Conservation (phyloP, 441 rosid genomes). For the Macaranga tanarius region DNA sequence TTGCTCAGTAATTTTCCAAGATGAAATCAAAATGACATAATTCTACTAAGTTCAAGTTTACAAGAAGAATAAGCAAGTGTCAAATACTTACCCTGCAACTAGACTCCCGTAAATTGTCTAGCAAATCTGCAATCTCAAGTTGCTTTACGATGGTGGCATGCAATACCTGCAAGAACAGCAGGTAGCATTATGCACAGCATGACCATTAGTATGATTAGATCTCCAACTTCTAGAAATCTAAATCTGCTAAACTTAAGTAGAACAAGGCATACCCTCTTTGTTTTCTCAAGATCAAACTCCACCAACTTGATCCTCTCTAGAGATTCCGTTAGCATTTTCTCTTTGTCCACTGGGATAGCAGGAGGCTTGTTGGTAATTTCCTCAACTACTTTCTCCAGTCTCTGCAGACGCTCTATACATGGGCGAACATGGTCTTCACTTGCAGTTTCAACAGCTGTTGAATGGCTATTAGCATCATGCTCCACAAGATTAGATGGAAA, state of each 20-base stretch:
- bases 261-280: conserved; percentile 61
- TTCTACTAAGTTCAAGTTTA: background rate
- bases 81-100: conserved; percentile 58
- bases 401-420: conserved; percentile 73
- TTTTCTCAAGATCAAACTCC: conserved; percentile 87
- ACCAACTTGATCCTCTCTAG: conserved; percentile 84
- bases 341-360: conserved; percentile 77
- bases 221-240: conserved; percentile 9
- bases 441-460: conserved; percentile 35
- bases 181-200: background rate
- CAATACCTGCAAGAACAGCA: conserved; percentile 51
- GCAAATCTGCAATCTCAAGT: conserved; percentile 62
- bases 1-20: background rate
- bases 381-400: conserved; percentile 59
- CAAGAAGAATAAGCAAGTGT: background rate
- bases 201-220: conserved; percentile 4
- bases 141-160: conserved; percentile 72
- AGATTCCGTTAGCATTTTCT: conserved; percentile 72
- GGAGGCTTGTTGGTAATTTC: conserved; percentile 69
- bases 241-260: background rate
- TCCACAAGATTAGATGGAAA: conserved; percentile 52
- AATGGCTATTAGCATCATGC: conserved; percentile 28
- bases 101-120: conserved; percentile 57
- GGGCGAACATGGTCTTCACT: conserved; percentile 53
- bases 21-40: background rate